Evolutionary conservation across 768 basidiomycete species (phyloP), one percentile per base, ranked within the genome.

Genomic region (Cantharellus anzutake): DNA sequence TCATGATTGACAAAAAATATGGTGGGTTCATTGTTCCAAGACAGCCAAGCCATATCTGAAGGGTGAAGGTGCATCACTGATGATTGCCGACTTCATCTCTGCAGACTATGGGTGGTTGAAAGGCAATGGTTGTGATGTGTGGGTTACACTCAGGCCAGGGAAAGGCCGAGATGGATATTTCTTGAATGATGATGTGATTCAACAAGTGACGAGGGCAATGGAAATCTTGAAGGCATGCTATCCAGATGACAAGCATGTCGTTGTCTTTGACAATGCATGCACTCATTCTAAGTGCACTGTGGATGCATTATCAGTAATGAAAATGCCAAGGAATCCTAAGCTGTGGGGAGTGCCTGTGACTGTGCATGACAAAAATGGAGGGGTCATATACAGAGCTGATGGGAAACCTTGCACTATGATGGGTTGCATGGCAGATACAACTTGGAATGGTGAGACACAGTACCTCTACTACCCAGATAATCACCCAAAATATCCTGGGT

Each of bases 21-120:
- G 59, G 5, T 75, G 73, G 73, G 64, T 68, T 4, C 63, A 70
- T 37, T 70, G 70, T 16, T 58, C 64, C 5, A 51, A 57, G 4
- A 68, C 60, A 60, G 65, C 72, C 1, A 61, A 60, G 0, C 73
- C 74, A 3, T 63, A 67, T 2, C 42, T 65, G 4, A 76, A 76
- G 60, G 73, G 73, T 0, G 73, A 75, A 34, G 59, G 73, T 0
- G 57, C 56, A 0, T 75, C 73, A 3, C 34, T 74, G 2, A 76
- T 75, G 72, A 64, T 70, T 29, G 66, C 70, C 0, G 67, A 73
- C 62, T 72, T 70, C 64, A 68, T 73, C 1, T 72, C 68, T 2
- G 62, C 70, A 3, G 68, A 61, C 51, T 52, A 37, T 38, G 37
- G 41, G 11, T 42, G 60, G 60, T n/a, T 61, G 7, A 11, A 7